A percentile compares a stretch with the other conserved stretches of the same genome.
These are phyloP conservation scores for Prototheca cutis DNA, from an alignment of 163 green algal species.

Conservation along the genomic window DNA sequence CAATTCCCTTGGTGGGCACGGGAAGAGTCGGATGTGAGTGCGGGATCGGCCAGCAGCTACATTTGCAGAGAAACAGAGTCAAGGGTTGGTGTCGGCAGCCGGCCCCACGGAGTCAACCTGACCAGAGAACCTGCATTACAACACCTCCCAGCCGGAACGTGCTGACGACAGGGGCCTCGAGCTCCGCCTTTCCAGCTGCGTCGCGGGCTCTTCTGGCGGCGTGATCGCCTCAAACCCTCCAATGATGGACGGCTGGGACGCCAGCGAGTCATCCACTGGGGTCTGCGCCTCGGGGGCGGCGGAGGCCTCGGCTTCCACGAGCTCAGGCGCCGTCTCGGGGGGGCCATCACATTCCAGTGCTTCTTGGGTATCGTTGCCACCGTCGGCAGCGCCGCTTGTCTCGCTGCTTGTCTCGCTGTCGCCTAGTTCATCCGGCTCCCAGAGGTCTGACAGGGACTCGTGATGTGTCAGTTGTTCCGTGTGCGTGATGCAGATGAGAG, in stretches of 20 bases:
- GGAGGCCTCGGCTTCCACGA: neutral
- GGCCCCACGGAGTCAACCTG: too few species aligned
- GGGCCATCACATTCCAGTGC: too few species aligned
- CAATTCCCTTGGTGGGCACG: too few species aligned
- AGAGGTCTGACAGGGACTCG: slow-evolving; percentile 3
- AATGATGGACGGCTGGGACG: neutral
- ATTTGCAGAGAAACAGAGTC: too few species aligned
- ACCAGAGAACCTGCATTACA: too few species aligned
- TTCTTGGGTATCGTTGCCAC: too few species aligned
- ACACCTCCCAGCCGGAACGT: neutral
- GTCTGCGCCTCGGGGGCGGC: neutral
- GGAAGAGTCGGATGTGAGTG: too few species aligned
- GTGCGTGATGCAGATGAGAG: slow-evolving; percentile 31
- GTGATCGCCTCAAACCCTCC: neutral
- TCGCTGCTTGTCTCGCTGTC: slow-evolving; percentile 2
- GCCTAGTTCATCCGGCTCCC: slow-evolving; percentile 14
- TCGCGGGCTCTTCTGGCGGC: neutral
- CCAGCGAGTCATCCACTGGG: neutral
- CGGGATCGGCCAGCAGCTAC: too few species aligned
- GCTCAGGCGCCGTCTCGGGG: neutral
- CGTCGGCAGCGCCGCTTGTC: neutral
- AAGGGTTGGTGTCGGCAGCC: too few species aligned
- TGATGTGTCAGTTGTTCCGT: neutral
- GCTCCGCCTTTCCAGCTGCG: neutral
- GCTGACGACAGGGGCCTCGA: neutral